These are phyloP conservation scores for Schizothecium vesticola DNA, from an alignment of 495 filamentous ascomycete species.

Conservation along the genomic window DNA sequence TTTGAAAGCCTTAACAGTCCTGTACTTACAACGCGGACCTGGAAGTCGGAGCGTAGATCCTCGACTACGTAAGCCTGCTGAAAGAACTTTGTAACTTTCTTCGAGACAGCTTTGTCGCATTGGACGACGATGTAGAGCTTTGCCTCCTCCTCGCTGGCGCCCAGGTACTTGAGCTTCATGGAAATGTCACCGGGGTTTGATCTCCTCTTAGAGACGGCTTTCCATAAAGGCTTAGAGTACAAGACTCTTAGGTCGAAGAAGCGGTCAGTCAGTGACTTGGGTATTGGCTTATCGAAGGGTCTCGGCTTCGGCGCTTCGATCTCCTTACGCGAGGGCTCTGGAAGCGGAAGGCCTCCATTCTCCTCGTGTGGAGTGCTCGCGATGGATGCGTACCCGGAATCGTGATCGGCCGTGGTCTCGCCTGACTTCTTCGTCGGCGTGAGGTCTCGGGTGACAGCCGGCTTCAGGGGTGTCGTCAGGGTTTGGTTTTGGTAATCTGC, in stretches of 20 bases:
- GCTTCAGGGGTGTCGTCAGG: no score
- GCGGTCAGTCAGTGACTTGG: not conserved
- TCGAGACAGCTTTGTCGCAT: not conserved
- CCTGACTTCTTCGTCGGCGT: no score
- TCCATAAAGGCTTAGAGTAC: not conserved
- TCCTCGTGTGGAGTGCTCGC: no score
- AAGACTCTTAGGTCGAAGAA: not conserved
- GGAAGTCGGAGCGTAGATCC: slow-evolving; percentile 3
- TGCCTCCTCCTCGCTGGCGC: not conserved
- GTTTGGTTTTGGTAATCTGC: no score
- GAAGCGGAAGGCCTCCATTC: no score
- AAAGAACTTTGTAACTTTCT: slow-evolving; percentile 8
- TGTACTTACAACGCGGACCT: not conserved
- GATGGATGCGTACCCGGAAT: no score
- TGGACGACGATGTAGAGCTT: slow-evolving; percentile 5
- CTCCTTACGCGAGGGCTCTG: no score
- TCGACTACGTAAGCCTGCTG: not conserved
- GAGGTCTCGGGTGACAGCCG: no score
- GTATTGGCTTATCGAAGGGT: not conserved
- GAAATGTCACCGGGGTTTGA: slow-evolving; percentile 2
- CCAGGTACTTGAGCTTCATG: slow-evolving; percentile 9
- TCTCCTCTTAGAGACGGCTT: slow-evolving; percentile 6
- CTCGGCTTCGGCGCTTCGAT: no score
- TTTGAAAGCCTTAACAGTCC: not conserved
- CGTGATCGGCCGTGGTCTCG: no score